Base-by-base conservation (phyloP, 768 basidiomycete species). In the Kondoa malvinella region DNA sequence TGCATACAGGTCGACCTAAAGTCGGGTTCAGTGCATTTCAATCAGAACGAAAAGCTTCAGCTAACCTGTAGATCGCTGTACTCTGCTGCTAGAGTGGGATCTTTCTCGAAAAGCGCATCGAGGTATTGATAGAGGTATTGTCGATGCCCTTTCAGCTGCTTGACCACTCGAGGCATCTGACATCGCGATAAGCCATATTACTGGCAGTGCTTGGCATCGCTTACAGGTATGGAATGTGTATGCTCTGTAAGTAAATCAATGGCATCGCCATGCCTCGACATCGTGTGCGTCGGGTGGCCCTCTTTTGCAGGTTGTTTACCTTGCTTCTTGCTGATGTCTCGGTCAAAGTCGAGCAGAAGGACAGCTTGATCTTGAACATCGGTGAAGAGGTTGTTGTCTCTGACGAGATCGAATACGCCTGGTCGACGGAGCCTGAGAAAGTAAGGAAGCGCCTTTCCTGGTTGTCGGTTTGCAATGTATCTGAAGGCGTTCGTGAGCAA, bases 291-390 rank as follows among this genome's bases (percentile, higher is more conserved):
- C 34, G 71, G 72, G 56, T 74, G 57, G 50, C 72, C 65, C 17
- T 70, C 60, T 2, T 71, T 58, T 25, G 57, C 50, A 50, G 21
- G 25, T 25, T 29, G 67, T 34, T 25, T 50, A n/a, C 26, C 31
- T 58, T 34, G 32, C 25, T n/a, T 29, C 30, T 33, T 64, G 33
- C 3, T 83, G 32, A 92, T 79, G 75, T 94, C 89, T 67, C 88
- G 85, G 73, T 96, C 94, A 70, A 97, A 97, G 74, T 97, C 90
- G 15, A 99, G 87, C 1, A 99, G 83, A 14, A 91, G 80, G 1
- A 95, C 79, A 21, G 88, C 91, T 77, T 95, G 92, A 74, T 97
- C 92, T 74, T 89, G 87, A 1, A 99, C 89, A 66, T 89, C 89
- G 27, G 92, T 88, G 77, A 95, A 99, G 3, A 99, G 80, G 73